Base-by-base conservation (phyloP, 371 early-diverging fungal species). In the Zopfochytrium polystomum region DNA sequence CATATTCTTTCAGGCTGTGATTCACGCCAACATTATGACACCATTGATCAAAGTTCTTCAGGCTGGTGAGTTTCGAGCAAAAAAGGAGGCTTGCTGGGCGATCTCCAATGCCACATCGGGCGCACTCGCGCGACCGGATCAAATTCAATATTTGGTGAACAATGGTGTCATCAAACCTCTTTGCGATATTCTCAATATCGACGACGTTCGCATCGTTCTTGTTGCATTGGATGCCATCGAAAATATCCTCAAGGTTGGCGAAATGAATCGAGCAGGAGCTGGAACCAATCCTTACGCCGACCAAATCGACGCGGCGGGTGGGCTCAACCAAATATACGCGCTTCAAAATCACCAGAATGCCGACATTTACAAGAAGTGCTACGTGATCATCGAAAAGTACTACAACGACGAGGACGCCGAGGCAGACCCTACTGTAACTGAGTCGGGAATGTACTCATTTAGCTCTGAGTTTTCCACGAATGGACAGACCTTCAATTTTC, bases 41-140 rank as follows among this genome's bases (percentile, higher is more conserved):
- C 87, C 93, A 13, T 83, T 99, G 38, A 85, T 98, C 53, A 82
- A 92, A 65, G 87, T 94, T 33, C 82, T 99, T 50, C 79, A 82
- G 23, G 80, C 83, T 56, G 92, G 92, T 52, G 99, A 99, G 68
- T 90, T 94, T 74, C 98, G 93, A 80, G 94, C 95, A 55, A 92
- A 95, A 76, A 97, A 93, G 82, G 99, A 99, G 78, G 99, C 99
- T 3, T 98, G 98, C 81, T 99, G 99, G 99, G 99, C 99, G 46
- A 87, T 99, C 52, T 93, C 95, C 20, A 99, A 99, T 72, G 99
- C 99, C 22, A 96, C 96, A 0, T 90, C 95, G 3, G 93, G 93
- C 30, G 94, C 92, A 22, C 70, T 93, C 20, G 83, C 82, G 63
- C 84, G 88, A 72, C 95, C 96, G 15, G 90, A 91, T 11, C 95